Evolutionary conservation across 1,284 basidiomycete genomes (phyloP).

Genomic region (Microbotryum violaceum): DNA sequence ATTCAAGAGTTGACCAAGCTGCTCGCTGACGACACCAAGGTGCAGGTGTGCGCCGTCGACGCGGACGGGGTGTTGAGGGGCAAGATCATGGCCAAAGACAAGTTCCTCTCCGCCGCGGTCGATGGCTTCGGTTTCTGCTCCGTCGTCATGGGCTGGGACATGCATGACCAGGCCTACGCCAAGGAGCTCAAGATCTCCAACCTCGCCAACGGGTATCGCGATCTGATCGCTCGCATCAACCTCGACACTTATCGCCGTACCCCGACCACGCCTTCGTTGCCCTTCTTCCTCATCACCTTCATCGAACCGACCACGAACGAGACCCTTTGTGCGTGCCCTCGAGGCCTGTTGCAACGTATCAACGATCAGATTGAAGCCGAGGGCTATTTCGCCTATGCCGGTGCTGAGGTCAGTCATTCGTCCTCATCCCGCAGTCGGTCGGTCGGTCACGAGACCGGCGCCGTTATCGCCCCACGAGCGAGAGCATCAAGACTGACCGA

Average conservation of each 20-base stretch:
- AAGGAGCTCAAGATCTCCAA: conserved; percentile 84
- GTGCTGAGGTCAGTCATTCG: conserved; percentile 51
- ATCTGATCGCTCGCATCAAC: conserved; percentile 52
- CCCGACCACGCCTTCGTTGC: conserved; percentile 43
- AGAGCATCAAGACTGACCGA: not conserved
- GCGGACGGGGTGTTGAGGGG: conserved; percentile 90
- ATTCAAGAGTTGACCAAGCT: conserved; percentile 54
- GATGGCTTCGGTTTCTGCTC: conserved; percentile 72
- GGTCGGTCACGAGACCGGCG: not conserved
- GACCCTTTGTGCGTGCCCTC: conserved; percentile 70
- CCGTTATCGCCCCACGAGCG: too few relatives aligned
- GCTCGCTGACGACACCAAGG: conserved; percentile 63
- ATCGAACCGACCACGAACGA: conserved; percentile 70
- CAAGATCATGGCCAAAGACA: conserved; percentile 63
- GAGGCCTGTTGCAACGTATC: conserved; percentile 64
- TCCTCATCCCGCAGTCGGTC: not conserved
- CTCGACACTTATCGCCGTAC: conserved; percentile 51
- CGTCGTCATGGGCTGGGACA: conserved; percentile 70
- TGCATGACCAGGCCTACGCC: conserved; percentile 60
- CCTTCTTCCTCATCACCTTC: conserved; percentile 89
- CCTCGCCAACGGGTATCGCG: conserved; percentile 80
- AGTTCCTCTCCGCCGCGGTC: conserved; percentile 75
- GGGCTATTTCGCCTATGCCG: conserved; percentile 42
- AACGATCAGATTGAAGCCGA: conserved; percentile 43
- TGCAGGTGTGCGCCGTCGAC: conserved; percentile 68